Conservation (phyloP, 768 basidiomycete genomes). For the Lactarius sanguifluus region DNA sequence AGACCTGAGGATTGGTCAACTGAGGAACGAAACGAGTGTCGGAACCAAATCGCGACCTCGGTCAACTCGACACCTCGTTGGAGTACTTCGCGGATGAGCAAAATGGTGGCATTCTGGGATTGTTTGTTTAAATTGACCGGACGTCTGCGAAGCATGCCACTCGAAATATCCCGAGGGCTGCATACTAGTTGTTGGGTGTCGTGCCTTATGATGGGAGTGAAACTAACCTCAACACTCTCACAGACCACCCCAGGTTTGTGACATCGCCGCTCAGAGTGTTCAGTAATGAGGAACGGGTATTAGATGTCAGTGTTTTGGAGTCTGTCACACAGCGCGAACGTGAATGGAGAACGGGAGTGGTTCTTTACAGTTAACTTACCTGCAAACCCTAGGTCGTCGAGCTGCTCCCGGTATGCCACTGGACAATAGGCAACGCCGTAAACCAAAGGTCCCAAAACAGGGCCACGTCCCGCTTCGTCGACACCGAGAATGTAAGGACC, state of each 20-base stretch:
- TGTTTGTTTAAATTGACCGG: conserved; percentile 87
- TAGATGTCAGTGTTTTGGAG: conserved; percentile 85
- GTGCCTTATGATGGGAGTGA: neutral
- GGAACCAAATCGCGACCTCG: conserved; percentile 49
- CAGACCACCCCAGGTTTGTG: conserved; percentile 76
- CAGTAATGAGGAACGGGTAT: conserved; percentile 63
- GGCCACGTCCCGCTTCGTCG: conserved; percentile 97
- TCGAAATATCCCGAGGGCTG: conserved; percentile 89
- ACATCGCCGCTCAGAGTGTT: conserved; percentile 68
- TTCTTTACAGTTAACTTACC: conserved; percentile 47
- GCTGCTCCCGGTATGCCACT: conserved; percentile 63
- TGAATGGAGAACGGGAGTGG: neutral
- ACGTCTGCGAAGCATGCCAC: conserved; percentile 83
- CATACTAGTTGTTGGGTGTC: conserved; percentile 27
- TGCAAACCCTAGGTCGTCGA: conserved; percentile 87
- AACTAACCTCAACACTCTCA: conserved; percentile 49
- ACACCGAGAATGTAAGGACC: conserved; percentile 95
- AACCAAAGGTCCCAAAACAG: conserved; percentile 92
- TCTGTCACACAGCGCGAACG: conserved; percentile 47
- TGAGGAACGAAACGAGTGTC: neutral
- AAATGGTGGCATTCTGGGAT: conserved; percentile 85
- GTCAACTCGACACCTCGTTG: conserved; percentile 75
- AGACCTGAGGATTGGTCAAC: conserved; percentile 54
- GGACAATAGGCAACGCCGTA: conserved; percentile 97
- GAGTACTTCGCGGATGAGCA: conserved; percentile 84